Conservation (phyloP, 495 filamentous ascomycete species). For the Talaromyces thailandensis region DNA sequence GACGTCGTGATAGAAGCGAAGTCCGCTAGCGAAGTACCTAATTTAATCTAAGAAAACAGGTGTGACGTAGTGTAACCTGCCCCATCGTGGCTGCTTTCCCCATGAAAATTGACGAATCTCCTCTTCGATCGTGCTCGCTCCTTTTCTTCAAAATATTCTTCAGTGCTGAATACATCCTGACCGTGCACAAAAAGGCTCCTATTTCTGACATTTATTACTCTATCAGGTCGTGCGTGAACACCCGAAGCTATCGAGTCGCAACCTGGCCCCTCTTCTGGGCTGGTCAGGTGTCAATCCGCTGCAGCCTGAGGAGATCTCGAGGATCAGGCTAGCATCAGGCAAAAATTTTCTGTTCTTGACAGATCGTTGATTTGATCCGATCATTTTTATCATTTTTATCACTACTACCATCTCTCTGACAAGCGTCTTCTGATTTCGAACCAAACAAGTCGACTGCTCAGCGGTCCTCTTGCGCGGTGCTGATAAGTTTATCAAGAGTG, state of each 20-base stretch:
- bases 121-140: neutral
- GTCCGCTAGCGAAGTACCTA: neutral
- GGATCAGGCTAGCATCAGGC: neutral
- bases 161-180: neutral
- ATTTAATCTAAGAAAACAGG: neutral
- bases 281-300: neutral
- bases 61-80: neutral
- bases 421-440: neutral
- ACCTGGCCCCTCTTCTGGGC: neutral
- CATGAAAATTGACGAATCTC: neutral
- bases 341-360: neutral
- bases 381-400: neutral
- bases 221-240: neutral
- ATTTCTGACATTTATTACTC: neutral
- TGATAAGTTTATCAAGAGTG: neutral
- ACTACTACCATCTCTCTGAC: neutral
- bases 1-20: neutral
- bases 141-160: neutral
- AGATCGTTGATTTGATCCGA: neutral
- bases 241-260: neutral
- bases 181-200: neutral
- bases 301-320: neutral
- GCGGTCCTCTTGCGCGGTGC: conserved; percentile 7
- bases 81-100: neutral
- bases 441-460: conserved; percentile 2